Base-by-base conservation (phyloP, 768 basidiomycete genomes). In the Vishniacozyma victoriae region DNA sequence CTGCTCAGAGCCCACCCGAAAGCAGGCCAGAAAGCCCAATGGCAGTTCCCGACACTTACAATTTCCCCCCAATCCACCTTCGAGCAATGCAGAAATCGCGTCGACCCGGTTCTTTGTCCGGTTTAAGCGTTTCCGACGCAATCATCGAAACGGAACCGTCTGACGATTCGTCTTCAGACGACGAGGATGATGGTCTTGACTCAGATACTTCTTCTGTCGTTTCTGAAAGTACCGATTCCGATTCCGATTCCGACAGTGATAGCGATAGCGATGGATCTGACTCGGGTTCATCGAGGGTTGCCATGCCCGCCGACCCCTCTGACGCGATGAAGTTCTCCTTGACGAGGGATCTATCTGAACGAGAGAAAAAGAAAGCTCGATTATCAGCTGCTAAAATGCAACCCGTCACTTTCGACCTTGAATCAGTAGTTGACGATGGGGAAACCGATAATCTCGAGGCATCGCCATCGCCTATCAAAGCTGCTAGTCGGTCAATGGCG, bases 51-150 rank as follows among this genome's bases (percentile, higher is more conserved):
- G 20, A 18, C 11, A 12, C 44, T 19, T 13, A 35, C 22, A 47
- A 39, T 20, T 22, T 56, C 13, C 57, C 49, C 16, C 54, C 50
- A 16, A 55, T 59, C 14, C 54, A 51, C 29, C 57, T 52, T 5
- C 46, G 46, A 44, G 60, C 57, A 4, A 41, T 58, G 15, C 31
- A 45, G 14, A 41, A 33, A 29, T 22, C 37, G 4, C 40, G 46
- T 18, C 47, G 50, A 39, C 40, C 60, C 5, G 60, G 60, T 3
- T 62, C 60, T 7, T 25, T 50, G 11, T 62, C 60, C 12, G 60
- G 60, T 4, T 49, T 58, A 14, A 62, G 60, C 36, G 60, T 54
- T n/a, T 62, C 60, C 15, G 60, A 62, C 39, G 60, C 60, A 5
- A 36, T 58, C 24, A 62, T 62, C 25, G 60, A 62, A 41, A 62